A percentile compares a stretch with the other conserved stretches of the same genome.
These are phyloP conservation scores for Borealophlyctis nickersoniae DNA, from an alignment of 192 early-diverging fungal genomes.

Conservation along the genomic window DNA sequence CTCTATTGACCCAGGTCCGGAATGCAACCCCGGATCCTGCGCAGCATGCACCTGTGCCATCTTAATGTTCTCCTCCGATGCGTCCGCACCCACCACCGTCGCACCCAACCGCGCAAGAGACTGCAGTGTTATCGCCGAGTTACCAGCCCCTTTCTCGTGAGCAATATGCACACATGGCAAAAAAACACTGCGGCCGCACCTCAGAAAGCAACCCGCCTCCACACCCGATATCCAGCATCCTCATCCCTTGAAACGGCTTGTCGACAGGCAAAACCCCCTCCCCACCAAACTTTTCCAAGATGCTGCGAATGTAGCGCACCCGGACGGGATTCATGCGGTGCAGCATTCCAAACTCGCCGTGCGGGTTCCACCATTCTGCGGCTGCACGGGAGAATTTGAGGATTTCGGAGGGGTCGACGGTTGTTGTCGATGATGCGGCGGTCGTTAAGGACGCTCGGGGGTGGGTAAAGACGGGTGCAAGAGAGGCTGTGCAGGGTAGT, in stretches of 20 bases:
- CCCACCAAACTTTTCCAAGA: constrained; percentile 6
- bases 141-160: not conserved
- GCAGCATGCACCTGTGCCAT: constrained; percentile 72
- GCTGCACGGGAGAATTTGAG: constrained; percentile 70
- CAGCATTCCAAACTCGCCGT: constrained; percentile 80
- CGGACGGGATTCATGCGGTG: constrained; percentile 57
- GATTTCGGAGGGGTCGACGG: constrained; percentile 69
- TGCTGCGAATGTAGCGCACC: constrained; percentile 71
- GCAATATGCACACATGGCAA: not conserved
- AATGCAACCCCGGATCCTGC: constrained; percentile 63
- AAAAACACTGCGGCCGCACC: constrained; percentile 33
- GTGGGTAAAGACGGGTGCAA: too few relatives aligned
- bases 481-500: too few relatives aligned
- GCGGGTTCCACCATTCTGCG: constrained; percentile 88
- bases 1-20: constrained; percentile 48
- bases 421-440: constrained; percentile 22
- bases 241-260: constrained; percentile 47
- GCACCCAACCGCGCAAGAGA: constrained; percentile 75
- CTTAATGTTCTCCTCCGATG: constrained; percentile 74
- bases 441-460: too few relatives aligned
- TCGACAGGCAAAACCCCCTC: not conserved
- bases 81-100: constrained; percentile 77
- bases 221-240: constrained; percentile 87
- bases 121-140: constrained; percentile 33
- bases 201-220: constrained; percentile 91